These are phyloP conservation scores for Punica granatum DNA, from an alignment of 345 rosid genomes.

Conservation along the genomic window DNA sequence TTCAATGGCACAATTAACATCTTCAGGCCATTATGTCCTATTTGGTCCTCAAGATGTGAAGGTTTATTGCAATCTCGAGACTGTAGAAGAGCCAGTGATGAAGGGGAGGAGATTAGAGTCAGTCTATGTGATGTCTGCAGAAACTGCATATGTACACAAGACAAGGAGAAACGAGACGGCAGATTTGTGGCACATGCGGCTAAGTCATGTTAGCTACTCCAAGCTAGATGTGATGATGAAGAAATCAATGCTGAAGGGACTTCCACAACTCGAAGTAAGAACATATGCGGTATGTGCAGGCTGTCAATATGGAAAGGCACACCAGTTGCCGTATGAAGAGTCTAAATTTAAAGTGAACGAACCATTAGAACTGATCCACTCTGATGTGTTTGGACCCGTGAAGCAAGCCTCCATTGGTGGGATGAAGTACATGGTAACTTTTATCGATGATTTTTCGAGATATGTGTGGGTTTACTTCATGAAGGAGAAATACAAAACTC, in stretches of 20 bases:
- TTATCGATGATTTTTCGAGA: constrained; percentile 13
- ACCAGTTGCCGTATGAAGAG: constrained; percentile 1
- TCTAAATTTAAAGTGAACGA: constrained; percentile 7
- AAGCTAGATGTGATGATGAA: constrained; percentile 2
- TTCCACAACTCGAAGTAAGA: neutral
- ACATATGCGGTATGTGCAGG: neutral
- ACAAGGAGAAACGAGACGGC: neutral
- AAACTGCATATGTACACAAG: neutral
- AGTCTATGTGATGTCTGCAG: constrained; percentile 6
- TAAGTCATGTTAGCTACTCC: neutral
- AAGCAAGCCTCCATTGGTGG: constrained; percentile 8
- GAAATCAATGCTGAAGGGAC: constrained; percentile 4
- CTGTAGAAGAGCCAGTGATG: neutral
- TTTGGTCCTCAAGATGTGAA: constrained; percentile 8
- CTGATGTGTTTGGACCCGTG: constrained; percentile 6
- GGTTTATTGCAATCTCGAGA: constrained; percentile 1
- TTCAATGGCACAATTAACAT: constrained; percentile 5
- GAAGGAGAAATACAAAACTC: neutral
- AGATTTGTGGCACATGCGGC: neutral
- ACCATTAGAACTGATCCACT: constrained; percentile 12
- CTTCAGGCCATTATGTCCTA: constrained; percentile 1
- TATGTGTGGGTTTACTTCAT: constrained; percentile 7
- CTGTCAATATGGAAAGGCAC: neutral
- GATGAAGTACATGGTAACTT: constrained; percentile 9
- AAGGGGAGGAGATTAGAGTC: neutral